Evolutionary conservation across 768 basidiomycete species (phyloP), one percentile per base, ranked within the genome.

Genomic region (Auriculariales sp.): DNA sequence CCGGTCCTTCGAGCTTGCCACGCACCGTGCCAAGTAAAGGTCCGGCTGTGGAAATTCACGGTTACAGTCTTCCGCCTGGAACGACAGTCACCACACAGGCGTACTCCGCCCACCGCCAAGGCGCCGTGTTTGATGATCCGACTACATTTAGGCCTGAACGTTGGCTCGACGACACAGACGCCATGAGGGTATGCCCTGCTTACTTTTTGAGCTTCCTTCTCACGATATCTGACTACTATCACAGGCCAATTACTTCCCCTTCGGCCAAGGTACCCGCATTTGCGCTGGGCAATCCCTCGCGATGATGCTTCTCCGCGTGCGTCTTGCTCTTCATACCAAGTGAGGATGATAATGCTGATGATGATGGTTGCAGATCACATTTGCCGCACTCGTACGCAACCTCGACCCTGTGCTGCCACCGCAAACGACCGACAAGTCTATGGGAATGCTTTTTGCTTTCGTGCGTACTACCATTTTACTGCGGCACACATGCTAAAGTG

Each of bases 81-180:
- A 85, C 85, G 6, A 70, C 84, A 54, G 74, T 88, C 36, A 76
- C 75, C 1, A 85, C 85, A 2, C 84, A 88, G 58, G 75, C 80
- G n/a, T 90, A 86, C 85, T 84, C 84, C 28, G 77, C 85, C 74
- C 88, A 90, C 59, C 79, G 83, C 46, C 78, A 83, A 58, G 61
- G 79, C 4, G 62, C 68, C 22, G 66, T 86, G 32, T 91, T 88
- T 64, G 74, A 80, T 25, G 81, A 80, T 36, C 81, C 87, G 2
- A 77, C 85, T 48, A 75, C 70, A 3, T 89, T 91, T 63, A 67
- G 79, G 27, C 86, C 86, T n/a, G 85, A 87, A 54, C 77, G 87
- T 35, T 89, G 86, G 86, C 68, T 88, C 11, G 59, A 69, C 28
- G 70, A 57, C n/a, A 56, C 55, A 30, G 62, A 70, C 33, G 54